These are phyloP conservation scores for Hondaea fermentalgiana DNA, from an alignment of 108 stramenopile species.

Conservation along the genomic window DNA sequence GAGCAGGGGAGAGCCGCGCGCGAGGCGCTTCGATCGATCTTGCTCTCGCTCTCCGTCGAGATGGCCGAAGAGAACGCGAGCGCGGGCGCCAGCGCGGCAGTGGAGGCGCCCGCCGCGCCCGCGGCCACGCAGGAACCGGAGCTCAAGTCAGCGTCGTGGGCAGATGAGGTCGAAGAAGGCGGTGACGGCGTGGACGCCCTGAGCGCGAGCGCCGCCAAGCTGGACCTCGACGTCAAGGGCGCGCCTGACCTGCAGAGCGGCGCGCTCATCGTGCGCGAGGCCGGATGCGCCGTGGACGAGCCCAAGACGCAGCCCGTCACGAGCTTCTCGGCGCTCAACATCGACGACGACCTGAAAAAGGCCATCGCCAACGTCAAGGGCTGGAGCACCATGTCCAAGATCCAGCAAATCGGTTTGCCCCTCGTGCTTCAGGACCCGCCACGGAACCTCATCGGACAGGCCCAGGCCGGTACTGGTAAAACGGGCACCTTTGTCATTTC, in stretches of 20 bases:
- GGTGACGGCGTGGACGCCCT: neutral
- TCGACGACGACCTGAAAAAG: slow-evolving; percentile 15
- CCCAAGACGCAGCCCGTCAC: slow-evolving; percentile 6
- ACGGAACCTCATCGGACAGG: slow-evolving; percentile 23
- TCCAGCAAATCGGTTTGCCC: neutral
- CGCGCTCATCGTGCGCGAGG: slow-evolving; percentile 4
- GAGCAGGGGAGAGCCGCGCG: neutral
- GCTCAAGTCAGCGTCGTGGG: neutral
- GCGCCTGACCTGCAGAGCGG: slow-evolving; percentile 8
- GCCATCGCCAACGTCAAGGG: slow-evolving; percentile 6
- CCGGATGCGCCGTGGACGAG: neutral
- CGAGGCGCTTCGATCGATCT: neutral
- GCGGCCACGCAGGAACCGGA: neutral
- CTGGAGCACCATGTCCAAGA: slow-evolving; percentile 10
- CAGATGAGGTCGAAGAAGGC: neutral
- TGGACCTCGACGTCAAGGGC: slow-evolving; percentile 6
- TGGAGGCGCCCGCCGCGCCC: neutral
- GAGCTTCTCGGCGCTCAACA: neutral
- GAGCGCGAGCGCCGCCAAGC: neutral
- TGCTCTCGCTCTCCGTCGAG: neutral
- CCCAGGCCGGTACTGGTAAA: slow-evolving; percentile 30
- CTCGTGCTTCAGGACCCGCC: neutral
- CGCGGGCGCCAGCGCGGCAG: too few relatives aligned
- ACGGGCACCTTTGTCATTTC: slow-evolving; percentile 25
- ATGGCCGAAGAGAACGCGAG: neutral